phyloP scores from a whole-genome alignment of 2,329 filamentous ascomycete species.

The Albifimbria verrucaria region DNA sequence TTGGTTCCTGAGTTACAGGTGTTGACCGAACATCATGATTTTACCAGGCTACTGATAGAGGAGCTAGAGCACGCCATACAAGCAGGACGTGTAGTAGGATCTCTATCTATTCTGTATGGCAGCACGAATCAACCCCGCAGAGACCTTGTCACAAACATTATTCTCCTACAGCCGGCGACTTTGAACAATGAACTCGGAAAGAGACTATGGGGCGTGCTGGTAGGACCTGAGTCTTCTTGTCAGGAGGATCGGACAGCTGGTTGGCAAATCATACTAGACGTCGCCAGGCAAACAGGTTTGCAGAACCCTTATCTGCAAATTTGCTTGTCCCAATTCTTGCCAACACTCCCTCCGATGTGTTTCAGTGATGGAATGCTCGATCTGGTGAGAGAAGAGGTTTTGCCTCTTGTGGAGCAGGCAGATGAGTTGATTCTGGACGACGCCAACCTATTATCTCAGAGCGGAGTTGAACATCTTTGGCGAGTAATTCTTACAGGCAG shows the following conservation, averaged over 20 bases:
- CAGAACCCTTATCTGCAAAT: slow-evolving; percentile 54
- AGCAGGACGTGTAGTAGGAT: slow-evolving; percentile 28
- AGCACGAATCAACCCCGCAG: slow-evolving; percentile 49
- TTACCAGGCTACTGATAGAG: slow-evolving; percentile 59
- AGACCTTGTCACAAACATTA: slow-evolving; percentile 55
- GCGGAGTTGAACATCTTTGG: slow-evolving; percentile 73
- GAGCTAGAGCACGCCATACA: slow-evolving; percentile 58
- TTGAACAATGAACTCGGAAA: slow-evolving; percentile 61
- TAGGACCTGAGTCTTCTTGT: slow-evolving; percentile 61
- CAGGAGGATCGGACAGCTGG: slow-evolving; percentile 60
- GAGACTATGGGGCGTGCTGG: slow-evolving; percentile 68
- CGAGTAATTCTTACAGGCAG: slow-evolving; percentile 70
- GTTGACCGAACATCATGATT: slow-evolving; percentile 58
- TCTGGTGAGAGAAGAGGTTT: slow-evolving; percentile 54
- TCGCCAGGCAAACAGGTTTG: slow-evolving; percentile 37
- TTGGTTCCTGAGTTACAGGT: slow-evolving; percentile 49
- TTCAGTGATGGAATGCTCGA: slow-evolving; percentile 61
- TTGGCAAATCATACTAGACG: slow-evolving; percentile 63
- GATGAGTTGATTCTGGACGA: slow-evolving; percentile 48
- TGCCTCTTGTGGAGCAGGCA: slow-evolving; percentile 42
- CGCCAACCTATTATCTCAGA: slow-evolving; percentile 47
- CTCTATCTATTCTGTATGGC: slow-evolving; percentile 43
- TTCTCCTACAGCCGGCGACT: slow-evolving; percentile 57
- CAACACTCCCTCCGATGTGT: slow-evolving; percentile 51
- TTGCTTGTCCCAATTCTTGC: slow-evolving; percentile 56